Conservation (phyloP, 805 yeast species). For the Saturnispora dispora region DNA sequence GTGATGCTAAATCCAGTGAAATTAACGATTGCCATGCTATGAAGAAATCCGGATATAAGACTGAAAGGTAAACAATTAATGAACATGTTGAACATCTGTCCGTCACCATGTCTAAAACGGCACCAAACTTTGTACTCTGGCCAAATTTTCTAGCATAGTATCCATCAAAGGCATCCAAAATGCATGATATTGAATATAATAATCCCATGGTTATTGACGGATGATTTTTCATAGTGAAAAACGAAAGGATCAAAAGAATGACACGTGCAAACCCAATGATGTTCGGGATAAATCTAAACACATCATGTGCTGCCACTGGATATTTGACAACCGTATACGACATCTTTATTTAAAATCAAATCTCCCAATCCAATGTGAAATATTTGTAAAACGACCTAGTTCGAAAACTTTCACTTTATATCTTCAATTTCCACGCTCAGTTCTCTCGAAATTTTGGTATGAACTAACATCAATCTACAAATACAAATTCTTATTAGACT, state of each 20-base stretch:
- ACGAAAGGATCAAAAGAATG: constrained; percentile 69
- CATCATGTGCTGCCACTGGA: constrained; percentile 25
- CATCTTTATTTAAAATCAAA: background rate
- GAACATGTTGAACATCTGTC: constrained; percentile 96
- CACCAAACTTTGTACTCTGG: constrained; percentile 90
- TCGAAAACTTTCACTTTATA: background rate
- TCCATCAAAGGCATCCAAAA: constrained; percentile 94
- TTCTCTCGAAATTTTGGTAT: background rate
- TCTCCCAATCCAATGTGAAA: background rate
- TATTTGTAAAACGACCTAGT: background rate
- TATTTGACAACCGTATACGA: constrained; percentile 7
- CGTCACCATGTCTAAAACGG: constrained; percentile 97
- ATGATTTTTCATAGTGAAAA: constrained; percentile 72
- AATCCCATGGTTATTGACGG: constrained; percentile 66
- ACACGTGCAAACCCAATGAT: constrained; percentile 86
- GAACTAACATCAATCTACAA: background rate
- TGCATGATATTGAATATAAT: constrained; percentile 78
- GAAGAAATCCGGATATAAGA: constrained; percentile 63
- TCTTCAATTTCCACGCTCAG: background rate
- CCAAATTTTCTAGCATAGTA: constrained; percentile 82
- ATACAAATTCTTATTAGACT: background rate
- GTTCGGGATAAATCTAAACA: constrained; percentile 81
- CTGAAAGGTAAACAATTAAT: constrained; percentile 77
- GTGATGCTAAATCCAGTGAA: constrained; percentile 83
- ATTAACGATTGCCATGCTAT: constrained; percentile 75